A percentile compares a stretch with the other conserved stretches of the same genome.
phyloP scores from a whole-genome alignment of 2,329 filamentous ascomycete genomes.

The Fusarium sp. region DNA sequence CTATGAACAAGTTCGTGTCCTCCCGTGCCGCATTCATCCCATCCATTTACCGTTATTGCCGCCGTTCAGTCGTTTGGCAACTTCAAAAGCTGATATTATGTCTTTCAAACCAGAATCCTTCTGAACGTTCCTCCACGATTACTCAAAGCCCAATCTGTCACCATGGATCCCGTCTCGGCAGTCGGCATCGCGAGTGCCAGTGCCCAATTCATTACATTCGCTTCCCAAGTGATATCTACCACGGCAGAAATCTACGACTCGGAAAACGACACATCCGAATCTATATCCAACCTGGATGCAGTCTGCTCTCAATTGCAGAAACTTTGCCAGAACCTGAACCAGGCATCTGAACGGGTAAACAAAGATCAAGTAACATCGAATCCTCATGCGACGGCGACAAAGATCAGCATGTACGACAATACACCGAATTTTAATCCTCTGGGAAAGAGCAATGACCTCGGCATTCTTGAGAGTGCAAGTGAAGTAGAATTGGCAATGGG shows the following conservation, averaged over 20 bases:
- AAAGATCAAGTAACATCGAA: conserved; percentile 1
- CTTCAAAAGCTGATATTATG: too few species aligned
- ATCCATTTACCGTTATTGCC: too few species aligned
- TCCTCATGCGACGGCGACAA: not conserved
- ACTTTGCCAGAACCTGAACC: conserved; percentile 2
- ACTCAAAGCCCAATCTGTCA: not conserved
- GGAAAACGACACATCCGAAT: not conserved
- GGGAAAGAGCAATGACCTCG: not conserved
- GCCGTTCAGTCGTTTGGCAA: too few species aligned
- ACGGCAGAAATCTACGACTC: conserved; percentile 3
- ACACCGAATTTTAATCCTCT: not conserved
- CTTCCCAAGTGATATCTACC: conserved; percentile 6
- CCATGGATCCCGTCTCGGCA: conserved; percentile 4
- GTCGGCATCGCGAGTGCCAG: conserved; percentile 5
- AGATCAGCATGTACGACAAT: not conserved
- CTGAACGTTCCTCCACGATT: too few species aligned
- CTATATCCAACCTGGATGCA: not conserved
- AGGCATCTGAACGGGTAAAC: conserved; percentile 1
- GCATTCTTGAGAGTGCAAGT: not conserved
- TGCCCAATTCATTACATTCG: conserved; percentile 3
- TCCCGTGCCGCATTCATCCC: too few species aligned
- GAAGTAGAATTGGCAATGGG: not conserved
- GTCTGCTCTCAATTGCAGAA: conserved; percentile 2
- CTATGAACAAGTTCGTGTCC: too few species aligned
- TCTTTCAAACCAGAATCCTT: too few species aligned